phyloP scores from a whole-genome alignment of 306 rosid species.

The Rosa lucieae region DNA sequence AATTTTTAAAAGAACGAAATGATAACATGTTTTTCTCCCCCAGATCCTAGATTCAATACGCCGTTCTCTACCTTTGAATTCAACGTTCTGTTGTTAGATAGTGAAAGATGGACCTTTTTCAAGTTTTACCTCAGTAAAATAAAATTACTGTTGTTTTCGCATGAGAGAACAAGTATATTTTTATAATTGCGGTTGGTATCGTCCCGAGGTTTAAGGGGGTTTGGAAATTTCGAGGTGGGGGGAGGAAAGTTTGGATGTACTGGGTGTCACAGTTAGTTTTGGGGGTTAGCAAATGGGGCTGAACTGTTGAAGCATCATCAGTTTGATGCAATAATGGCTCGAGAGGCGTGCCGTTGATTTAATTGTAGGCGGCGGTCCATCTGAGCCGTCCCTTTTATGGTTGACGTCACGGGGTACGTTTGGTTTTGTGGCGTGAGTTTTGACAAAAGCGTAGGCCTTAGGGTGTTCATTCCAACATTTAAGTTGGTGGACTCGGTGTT shows the following conservation, averaged over 20 bases:
- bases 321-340: slow-evolving; percentile 25
- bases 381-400: slow-evolving; percentile 24
- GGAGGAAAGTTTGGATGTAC: slow-evolving; percentile 20
- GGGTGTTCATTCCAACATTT: slow-evolving; percentile 28
- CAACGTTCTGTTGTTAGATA: slow-evolving; percentile 30
- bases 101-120: slow-evolving; percentile 16
- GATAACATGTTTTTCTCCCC: slow-evolving; percentile 12
- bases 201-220: slow-evolving; percentile 37
- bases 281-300: slow-evolving; percentile 16
- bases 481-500: background rate
- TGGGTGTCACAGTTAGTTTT: slow-evolving; percentile 37
- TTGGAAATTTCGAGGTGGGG: slow-evolving; percentile 36
- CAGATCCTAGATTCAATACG: slow-evolving; percentile 33
- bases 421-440: slow-evolving; percentile 5
- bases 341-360: slow-evolving; percentile 39
- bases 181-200: slow-evolving; percentile 18
- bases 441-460: background rate
- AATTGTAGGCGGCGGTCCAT: slow-evolving; percentile 33
- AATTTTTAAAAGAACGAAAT: background rate
- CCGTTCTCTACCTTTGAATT: slow-evolving; percentile 23
- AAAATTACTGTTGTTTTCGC: background rate
- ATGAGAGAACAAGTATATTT: background rate
- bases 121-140: background rate
- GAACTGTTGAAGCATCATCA: background rate
- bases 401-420: slow-evolving; percentile 28